Base-by-base conservation (phyloP, 805 yeast species). In the Lachancea fermentati region DNA sequence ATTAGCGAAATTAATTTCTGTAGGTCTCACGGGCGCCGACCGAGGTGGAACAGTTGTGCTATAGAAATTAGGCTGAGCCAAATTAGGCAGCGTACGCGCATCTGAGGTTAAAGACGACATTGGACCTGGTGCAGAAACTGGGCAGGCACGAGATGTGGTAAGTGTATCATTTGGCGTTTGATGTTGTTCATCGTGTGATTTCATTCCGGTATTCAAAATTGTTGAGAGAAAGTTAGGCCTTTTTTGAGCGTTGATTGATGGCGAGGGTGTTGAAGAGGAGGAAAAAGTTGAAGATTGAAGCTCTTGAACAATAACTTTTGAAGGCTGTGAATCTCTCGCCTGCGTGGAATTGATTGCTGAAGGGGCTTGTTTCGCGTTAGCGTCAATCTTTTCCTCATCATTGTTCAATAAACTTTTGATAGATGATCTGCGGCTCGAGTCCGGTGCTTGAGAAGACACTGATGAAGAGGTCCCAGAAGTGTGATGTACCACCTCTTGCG, bases 1-100 rank as follows among this genome's bases (percentile, higher is more conserved):
- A 38, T 52, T 54, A 6, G 60, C 54, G 37, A 61, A 61, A 36
- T 58, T 57, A 39, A 34, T 32, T 13, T 24, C 40, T 6, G 34
- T 34, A 6, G 36, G 37, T n/a, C 30, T 36, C 15, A 16, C 26
- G 5, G 37, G 18, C 8, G 29, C n/a, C 11, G 29, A 13, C 9
- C 28, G 18, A 17, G 34, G 12, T 4, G 39, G 12, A n/a, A 31
- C 7, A 12, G 32, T 7, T 9, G 30, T 25, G 4, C 16, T 14
- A 4, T 8, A 26, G 17, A 8, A 5, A n/a, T 12, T 12, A 32
- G 36, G 37, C 4, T 46, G 49, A 16, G 48, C 43, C 24, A 43
- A 40, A 17, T 48, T 29, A 5, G 49, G 43, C 24, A 45, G 41
- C 12, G 36, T 35, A 14, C 24, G 16, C 15, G 25, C 14, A 13